A percentile compares a stretch with the other conserved stretches of the same genome.
Conservation (phyloP, 1,139 yeast species). For the Meyerozyma carpophila region DNA sequence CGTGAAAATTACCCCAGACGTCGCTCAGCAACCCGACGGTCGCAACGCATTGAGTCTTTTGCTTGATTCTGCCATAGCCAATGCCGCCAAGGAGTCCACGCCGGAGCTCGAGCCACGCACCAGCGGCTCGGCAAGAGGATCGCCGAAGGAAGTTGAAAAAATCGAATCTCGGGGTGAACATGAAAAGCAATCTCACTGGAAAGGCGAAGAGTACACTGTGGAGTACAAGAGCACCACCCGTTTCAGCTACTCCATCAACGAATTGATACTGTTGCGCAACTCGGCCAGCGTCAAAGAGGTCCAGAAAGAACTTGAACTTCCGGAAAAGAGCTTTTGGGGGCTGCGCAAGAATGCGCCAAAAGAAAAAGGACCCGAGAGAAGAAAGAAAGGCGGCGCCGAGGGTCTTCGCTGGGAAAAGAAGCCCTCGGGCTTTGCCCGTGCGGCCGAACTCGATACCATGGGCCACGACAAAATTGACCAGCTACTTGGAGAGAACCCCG, state of each 20-base stretch:
- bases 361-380: conserved; percentile 8
- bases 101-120: conserved; percentile 29
- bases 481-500: conserved; percentile 33
- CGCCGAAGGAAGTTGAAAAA: conserved; percentile 1
- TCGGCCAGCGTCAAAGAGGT: conserved; percentile 31
- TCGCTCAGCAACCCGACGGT: conserved; percentile 3
- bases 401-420: conserved; percentile 25
- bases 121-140: conserved; percentile 13
- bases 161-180: neutral
- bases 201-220: conserved; percentile 4
- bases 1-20: neutral
- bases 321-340: conserved; percentile 42
- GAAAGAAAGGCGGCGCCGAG: conserved; percentile 4
- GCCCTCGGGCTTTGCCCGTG: conserved; percentile 17
- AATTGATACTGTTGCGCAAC: conserved; percentile 26
- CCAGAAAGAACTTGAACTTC: conserved; percentile 24
- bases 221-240: conserved; percentile 7
- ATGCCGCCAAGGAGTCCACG: conserved; percentile 44
- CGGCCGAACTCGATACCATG: conserved; percentile 23
- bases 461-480: conserved; percentile 27
- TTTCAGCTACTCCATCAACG: conserved; percentile 33
- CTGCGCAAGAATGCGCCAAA: conserved; percentile 11
- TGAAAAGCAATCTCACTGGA: neutral
- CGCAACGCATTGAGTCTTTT: conserved; percentile 10
- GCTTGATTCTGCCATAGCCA: conserved; percentile 29